phyloP scores from a whole-genome alignment of 441 rosid species.

The Populus hybrid region DNA sequence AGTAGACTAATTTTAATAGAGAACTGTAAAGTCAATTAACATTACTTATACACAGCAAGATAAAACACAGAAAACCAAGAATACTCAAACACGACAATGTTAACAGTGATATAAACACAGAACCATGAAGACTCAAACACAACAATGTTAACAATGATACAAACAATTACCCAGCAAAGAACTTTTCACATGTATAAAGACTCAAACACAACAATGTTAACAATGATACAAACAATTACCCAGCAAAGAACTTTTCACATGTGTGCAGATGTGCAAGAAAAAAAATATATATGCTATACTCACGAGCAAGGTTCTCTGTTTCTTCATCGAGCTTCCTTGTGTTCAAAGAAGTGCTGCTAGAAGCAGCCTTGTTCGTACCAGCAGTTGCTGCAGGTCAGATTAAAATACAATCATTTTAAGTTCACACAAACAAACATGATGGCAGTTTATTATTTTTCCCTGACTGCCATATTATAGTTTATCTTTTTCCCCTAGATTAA shows the following conservation, averaged over 20 bases:
- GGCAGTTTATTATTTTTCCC: not conserved
- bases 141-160: no score
- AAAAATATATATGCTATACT: conserved; percentile 25
- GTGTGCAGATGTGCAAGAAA: not conserved
- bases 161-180: no score
- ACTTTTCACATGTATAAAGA: not conserved
- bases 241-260: not conserved
- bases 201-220: no score
- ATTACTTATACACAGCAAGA: not conserved
- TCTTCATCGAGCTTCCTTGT: conserved; percentile 91
- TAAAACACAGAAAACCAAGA: not conserved
- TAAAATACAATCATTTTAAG: not conserved
- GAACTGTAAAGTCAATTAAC: not conserved
- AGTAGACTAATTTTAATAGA: not conserved
- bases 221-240: no score
- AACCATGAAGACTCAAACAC: no score
- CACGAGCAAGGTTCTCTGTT: conserved; percentile 83
- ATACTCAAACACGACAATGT: not conserved
- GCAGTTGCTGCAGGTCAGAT: conserved; percentile 54
- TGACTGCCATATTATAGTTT: not conserved
- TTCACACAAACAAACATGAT: not conserved
- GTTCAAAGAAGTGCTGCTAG: conserved; percentile 81
- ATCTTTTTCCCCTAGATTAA: not conserved
- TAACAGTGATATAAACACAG: not conserved
- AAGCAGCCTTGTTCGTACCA: conserved; percentile 82